Evolutionary conservation across 345 rosid genomes (phyloP), one percentile per base, ranked within the genome.

Genomic region (Excoecaria agallocha): DNA sequence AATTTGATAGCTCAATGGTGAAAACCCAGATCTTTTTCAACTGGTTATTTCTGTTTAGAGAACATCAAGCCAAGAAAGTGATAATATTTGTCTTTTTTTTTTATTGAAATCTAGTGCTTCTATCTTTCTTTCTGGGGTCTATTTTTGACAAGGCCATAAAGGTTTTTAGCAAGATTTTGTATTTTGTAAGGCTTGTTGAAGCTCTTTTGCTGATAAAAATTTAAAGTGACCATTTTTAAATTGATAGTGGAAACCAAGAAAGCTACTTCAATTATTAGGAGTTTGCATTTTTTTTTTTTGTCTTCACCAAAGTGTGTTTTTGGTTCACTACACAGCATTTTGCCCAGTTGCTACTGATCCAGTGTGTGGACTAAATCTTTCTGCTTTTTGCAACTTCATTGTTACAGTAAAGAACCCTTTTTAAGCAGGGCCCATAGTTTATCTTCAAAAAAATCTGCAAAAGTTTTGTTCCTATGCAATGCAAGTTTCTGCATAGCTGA

Each of bases 11-110:
- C 69, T 46, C 57, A 20, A 58, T 24, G 35, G 60, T 62, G 30
- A 68, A 72, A 69, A 51, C 67, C 19, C 73, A 56, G 74, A 61
- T 72, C 77, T 65, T 72, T 57, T 15, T 35, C 49, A 12, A 73
- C 19, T 51, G 63, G 17, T 17, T 37, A 17, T 15, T 24, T 45
- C 8, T 66, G 72, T 48, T n/a, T 62, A 56, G 48, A 66, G 45
- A 38, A 54, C 70, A 50, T 20, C 43, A 69, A 50, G 61, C 20
- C 50, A 48, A 41, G 41, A 13, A 35, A 17, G 8, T 13, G 11
- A 12, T 3, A n/a, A 46, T 24, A 24, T 59, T 59, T 59, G 12
- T 41, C 4, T 22, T 25, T 24, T 22, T 25, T 24, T 54, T 58
- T 15, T 20, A 55, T n/a, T 5, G 16, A 9, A 41, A 16, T 30